A percentile compares a stretch with the other conserved stretches of the same genome.
These are phyloP conservation scores for Erysimum cheiranthoides DNA, from an alignment of 345 rosid genomes.

Conservation along the genomic window DNA sequence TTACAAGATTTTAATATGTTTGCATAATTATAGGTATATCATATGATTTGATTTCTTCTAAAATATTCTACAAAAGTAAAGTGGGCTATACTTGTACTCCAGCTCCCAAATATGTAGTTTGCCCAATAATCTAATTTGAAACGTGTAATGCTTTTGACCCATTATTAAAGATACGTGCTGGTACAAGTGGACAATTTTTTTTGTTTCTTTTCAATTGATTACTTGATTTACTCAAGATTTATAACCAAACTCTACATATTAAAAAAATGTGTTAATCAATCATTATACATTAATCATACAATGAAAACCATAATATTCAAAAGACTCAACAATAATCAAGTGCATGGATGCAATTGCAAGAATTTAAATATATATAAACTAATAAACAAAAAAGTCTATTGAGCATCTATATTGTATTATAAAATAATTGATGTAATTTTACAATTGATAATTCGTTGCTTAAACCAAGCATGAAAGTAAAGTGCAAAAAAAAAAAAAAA, in stretches of 20 bases:
- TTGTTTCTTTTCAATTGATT: neutral
- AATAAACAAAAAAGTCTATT: too few relatives aligned
- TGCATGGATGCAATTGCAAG: conserved; percentile 16
- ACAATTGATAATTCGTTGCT: too few relatives aligned
- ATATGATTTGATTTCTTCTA: conserved; percentile 41
- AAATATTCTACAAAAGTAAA: conserved; percentile 26
- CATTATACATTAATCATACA: conserved; percentile 3
- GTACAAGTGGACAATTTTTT: neutral
- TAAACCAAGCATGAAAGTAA: too few relatives aligned
- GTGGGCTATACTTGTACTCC: conserved; percentile 25
- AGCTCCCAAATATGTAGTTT: conserved; percentile 22
- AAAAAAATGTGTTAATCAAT: conserved; percentile 1
- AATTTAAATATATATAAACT: too few relatives aligned
- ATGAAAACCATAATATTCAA: conserved; percentile 6
- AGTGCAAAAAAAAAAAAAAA: too few relatives aligned
- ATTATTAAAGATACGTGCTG: conserved; percentile 18
- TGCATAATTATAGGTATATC: conserved; percentile 29
- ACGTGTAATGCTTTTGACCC: conserved; percentile 33
- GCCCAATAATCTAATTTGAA: conserved; percentile 13
- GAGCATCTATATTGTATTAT: too few relatives aligned
- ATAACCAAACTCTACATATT: neutral
- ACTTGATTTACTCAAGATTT: neutral
- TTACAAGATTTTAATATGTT: conserved; percentile 24
- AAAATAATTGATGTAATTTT: too few relatives aligned
- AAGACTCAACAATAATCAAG: conserved; percentile 4